phyloP scores from a whole-genome alignment of 148 eudicot genomes.

The Camellia sinensis region DNA sequence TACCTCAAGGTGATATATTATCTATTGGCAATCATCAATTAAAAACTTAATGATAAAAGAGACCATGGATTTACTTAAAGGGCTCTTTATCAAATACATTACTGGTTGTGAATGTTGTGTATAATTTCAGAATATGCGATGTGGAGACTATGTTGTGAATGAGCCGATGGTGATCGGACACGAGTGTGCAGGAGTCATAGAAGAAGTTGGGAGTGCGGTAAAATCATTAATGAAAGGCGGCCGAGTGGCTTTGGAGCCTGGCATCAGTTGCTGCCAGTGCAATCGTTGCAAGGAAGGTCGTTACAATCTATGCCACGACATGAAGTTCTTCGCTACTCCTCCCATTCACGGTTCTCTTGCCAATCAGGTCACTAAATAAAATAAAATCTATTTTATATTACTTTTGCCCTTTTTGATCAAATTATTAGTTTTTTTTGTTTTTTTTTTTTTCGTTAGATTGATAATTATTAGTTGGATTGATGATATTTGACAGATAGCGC shows the following conservation, averaged over 20 bases:
- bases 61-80: too few relatives aligned
- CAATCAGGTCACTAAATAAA: constrained; percentile 42
- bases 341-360: constrained; percentile 90
- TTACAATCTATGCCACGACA: constrained; percentile 80
- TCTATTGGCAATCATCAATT: too few relatives aligned
- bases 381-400: too few relatives aligned
- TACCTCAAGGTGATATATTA: constrained; percentile 64
- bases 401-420: too few relatives aligned
- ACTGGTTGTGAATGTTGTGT: background rate
- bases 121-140: constrained; percentile 47
- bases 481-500: constrained; percentile 56
- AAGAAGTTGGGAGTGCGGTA: constrained; percentile 80
- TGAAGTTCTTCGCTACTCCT: constrained; percentile 92
- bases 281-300: constrained; percentile 64
- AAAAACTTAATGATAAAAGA: too few relatives aligned
- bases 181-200: constrained; percentile 83
- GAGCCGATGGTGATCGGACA: constrained; percentile 92
- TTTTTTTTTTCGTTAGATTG: background rate
- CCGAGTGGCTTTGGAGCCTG: constrained; percentile 81
- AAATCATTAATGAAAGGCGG: constrained; percentile 49
- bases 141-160: constrained; percentile 72
- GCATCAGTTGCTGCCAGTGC: constrained; percentile 74
- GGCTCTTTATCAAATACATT: too few relatives aligned
- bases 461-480: too few relatives aligned
- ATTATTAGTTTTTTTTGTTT: too few relatives aligned